Base-by-base conservation (phyloP, 306 rosid genomes). In the Chamaecrista fasciculata region DNA sequence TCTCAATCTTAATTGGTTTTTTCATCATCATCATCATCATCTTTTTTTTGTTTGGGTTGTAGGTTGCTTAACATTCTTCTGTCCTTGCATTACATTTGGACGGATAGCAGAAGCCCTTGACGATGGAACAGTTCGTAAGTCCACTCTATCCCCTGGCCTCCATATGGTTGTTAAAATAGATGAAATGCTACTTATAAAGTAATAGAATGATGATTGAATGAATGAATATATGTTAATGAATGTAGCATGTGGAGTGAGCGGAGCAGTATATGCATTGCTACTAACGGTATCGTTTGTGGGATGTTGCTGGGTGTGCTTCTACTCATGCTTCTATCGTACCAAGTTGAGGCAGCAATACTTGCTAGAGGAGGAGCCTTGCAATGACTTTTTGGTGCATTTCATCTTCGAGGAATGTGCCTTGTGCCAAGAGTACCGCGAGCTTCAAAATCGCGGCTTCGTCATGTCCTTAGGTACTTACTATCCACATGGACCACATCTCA, bases 31-130 rank as follows among this genome's bases (percentile, higher is more conserved):
- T n/a, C n/a, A n/a, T n/a, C n/a, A n/a, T n/a, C n/a, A n/a, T n/a
- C n/a, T n/a, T n/a, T n/a, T n/a, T n/a, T n/a, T n/a, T n/a, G n/a
- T n/a, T n/a, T n/a, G n/a, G n/a, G n/a, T n/a, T n/a, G n/a, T n/a
- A 86, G 92, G 87, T 50, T 84, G 92, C 66, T 51, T 81, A 50
- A 79, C 87, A 3, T 56, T 74, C 1, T 69, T 86, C 83, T 84
- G 85, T 11, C 92, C 92, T 8, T 86, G 89, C 20, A 59, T 86
- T 6, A 48, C 87, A 14, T 79, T 84, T 5, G 89, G 83, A 36
- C 86, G 84, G 46, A 72, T 83, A 40, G 78, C 91, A n/a, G 85
- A 86, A 67, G 70, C 84, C 5, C 67, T 81, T 4, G 84, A 84
- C 40, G n/a, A 67, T 43, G 89, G 92, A 66, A 55, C 82, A 34